phyloP scores from a whole-genome alignment of 1,284 basidiomycete species.

The Ceraceosorus bombacis region DNA sequence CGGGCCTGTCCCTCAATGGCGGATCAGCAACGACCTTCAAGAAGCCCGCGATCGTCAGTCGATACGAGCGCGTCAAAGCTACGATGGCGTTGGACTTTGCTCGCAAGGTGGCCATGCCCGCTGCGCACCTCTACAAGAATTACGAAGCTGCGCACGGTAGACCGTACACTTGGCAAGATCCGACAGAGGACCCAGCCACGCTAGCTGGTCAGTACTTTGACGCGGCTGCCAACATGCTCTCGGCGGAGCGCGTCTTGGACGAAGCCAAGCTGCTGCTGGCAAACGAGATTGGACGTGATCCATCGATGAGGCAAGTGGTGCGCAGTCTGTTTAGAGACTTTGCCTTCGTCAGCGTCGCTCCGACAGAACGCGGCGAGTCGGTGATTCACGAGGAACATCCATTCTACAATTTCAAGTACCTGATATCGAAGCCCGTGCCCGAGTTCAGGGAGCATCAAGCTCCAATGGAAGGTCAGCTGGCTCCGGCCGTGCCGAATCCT shows the following conservation, averaged over 20 bases:
- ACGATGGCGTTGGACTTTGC: slow-evolving; percentile 68
- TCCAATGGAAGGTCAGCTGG: neutral
- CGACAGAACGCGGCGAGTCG: slow-evolving; percentile 80
- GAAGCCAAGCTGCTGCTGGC: slow-evolving; percentile 73
- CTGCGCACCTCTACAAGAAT: slow-evolving; percentile 72
- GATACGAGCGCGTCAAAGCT: slow-evolving; percentile 76
- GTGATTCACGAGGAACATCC: slow-evolving; percentile 85
- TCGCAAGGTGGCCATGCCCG: slow-evolving; percentile 68
- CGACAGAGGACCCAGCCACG: slow-evolving; percentile 21
- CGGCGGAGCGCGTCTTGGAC: slow-evolving; percentile 29
- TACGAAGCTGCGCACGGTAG: slow-evolving; percentile 57
- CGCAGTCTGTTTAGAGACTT: slow-evolving; percentile 69
- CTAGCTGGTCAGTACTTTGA: slow-evolving; percentile 44
- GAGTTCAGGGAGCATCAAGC: slow-evolving; percentile 53
- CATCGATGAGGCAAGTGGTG: slow-evolving; percentile 71
- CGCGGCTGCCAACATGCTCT: slow-evolving; percentile 21
- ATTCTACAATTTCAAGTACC: slow-evolving; percentile 93
- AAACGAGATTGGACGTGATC: slow-evolving; percentile 88
- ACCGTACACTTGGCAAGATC: slow-evolving; percentile 59
- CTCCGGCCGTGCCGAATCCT: slow-evolving; percentile 15
- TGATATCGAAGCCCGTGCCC: slow-evolving; percentile 70
- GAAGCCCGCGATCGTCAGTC: slow-evolving; percentile 73
- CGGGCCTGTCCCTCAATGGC: slow-evolving; percentile 53
- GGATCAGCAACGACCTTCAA: slow-evolving; percentile 59
- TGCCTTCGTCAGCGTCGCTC: slow-evolving; percentile 72